Evolutionary conservation across 192 early-diverging fungal genomes (phyloP), one percentile per base, ranked within the genome.

Genomic region (Allomyces javanicus): DNA sequence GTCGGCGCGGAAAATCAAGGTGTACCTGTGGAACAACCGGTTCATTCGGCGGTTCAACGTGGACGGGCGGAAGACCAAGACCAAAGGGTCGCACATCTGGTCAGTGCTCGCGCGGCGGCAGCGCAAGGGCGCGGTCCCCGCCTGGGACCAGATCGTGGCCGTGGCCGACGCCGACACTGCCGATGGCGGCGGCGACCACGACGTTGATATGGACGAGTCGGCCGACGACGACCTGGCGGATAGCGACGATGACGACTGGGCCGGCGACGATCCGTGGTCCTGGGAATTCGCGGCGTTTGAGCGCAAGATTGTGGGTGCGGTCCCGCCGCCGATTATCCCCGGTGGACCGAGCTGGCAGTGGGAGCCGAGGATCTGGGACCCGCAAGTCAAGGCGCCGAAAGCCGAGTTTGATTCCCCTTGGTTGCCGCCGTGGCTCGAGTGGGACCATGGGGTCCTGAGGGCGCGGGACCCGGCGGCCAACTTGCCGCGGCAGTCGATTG

Each of bases 31-130:
- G 78, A 81, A 83, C 58, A 85, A 87, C 69, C 72, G 76, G 70
- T 89, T 86, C 72, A 89, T 89, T 64, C 85, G 80, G 40, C 78
- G 88, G 61, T 89, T 86, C 77, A 89, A 87, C 70, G 88, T 87
- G 66, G 86, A 89, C 63, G 88, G 88, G 62, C 84, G 83, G 67
- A 89, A 87, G 67, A 79, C 85, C 45, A 89, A 89, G 66, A 82
- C 79, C 70, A 89, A 89, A 71, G 88, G 88, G 24, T 83, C 83
- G 61, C 85, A 86, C 64, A 86, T 89, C 43, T 89, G 87, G 87
- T 86, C 87, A 44, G 86, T 89, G 65, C 33, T 40, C 33, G 33
- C 33, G 33, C 33, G 33, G 33, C 33, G 33, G 33, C 33, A 40
- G 33, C 33, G 33, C 33, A 40, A 40, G 33, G 33, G 33, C 5